Evolutionary conservation across 75 land plant species (phyloP), one percentile per base, ranked within the genome.

Genomic region (Cryptomeria japonica): DNA sequence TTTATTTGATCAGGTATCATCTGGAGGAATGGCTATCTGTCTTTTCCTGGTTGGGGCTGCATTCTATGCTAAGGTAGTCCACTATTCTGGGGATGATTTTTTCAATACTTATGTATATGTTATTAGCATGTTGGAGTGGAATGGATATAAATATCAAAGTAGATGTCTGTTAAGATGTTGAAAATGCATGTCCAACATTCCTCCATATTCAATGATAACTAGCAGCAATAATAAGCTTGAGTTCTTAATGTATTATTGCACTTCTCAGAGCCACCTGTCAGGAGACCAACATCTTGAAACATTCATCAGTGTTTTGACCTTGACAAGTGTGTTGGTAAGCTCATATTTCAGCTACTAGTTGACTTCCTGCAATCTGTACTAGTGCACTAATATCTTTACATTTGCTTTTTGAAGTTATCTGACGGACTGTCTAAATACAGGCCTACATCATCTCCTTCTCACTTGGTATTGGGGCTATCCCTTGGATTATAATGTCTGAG

Each of bases 401-500:
- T 44, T 31, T 47, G 8, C 8, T 44, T 46, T 10, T 46, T 83
- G 36, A 16, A 77, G 19, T 77, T 77, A 25, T 38, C 16, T 77
- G 39, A 36, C 16, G 16, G 41, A 34, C 19, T 18, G 6, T 44
- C 53, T 47, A 19, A 39, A 19, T 11, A 42, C 89, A 95, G 95
- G 91, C 89, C 18, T 95, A 87, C 82, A 84, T 88, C 1, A 84
- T 68, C 5, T 88, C 93, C 44, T 92, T 90, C 73, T 88, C 92
- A n/a, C 79, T 95, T 32, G 96, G 96, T 11, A 86, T 95, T 83
- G 96, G 95, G 77, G 95, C 93, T 28, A 89, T 95, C 86, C 95
- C 96, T 44, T 95, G 95, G 96, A 79, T 95, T 61, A 91, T 95
- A 15, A 95, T 95, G 94, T 94, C 95, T n/a, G 96, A 95, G 84